These are phyloP conservation scores for Neurospora terricola DNA, from an alignment of 495 filamentous ascomycete species.

Conservation along the genomic window DNA sequence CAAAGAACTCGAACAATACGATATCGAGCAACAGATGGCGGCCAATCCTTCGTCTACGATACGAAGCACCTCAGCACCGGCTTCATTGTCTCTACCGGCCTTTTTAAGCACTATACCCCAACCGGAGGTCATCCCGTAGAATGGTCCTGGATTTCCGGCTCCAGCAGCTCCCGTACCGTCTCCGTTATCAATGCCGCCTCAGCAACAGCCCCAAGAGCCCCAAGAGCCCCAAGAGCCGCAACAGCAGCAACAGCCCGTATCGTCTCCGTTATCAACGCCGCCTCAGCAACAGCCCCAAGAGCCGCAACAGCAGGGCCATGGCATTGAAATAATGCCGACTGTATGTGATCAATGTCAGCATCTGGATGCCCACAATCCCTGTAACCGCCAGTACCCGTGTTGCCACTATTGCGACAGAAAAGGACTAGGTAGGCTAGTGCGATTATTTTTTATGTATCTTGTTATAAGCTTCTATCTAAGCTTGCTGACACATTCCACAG, in stretches of 20 bases:
- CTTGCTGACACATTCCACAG: neutral
- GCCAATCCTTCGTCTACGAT: too few species aligned
- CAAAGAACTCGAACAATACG: too few species aligned
- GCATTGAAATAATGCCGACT: neutral
- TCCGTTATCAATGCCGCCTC: neutral
- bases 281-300: neutral
- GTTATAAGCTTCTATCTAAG: neutral
- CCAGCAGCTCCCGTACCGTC: neutral
- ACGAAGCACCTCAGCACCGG: too few species aligned
- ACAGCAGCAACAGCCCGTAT: neutral
- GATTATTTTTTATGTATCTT: neutral
- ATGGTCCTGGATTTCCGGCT: neutral
- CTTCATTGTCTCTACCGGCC: neutral
- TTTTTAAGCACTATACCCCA: neutral
- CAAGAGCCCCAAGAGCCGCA: too few species aligned
- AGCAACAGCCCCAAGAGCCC: neutral
- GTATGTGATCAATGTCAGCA: neutral
- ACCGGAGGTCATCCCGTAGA: neutral
- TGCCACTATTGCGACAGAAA: neutral
- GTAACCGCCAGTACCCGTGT: neutral
- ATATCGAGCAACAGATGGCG: too few species aligned
- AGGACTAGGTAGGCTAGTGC: neutral
- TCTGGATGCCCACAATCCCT: accelerated
- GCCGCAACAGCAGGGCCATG: neutral
- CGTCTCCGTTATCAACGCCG: neutral